These are phyloP conservation scores for Phaeolepiota aurea DNA, from an alignment of 768 basidiomycete genomes.

Conservation along the genomic window DNA sequence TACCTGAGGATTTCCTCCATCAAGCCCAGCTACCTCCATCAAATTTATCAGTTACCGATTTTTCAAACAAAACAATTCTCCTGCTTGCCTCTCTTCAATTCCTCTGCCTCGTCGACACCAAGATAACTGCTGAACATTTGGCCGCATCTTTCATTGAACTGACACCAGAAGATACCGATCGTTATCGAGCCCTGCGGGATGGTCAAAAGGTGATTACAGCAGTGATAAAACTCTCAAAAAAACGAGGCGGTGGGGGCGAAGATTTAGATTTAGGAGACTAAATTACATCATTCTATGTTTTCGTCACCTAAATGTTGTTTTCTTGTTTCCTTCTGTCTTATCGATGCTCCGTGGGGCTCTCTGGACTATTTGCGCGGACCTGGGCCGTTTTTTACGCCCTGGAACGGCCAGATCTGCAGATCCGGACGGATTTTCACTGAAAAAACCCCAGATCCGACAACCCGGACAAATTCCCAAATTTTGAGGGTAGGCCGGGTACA, in stretches of 20 bases:
- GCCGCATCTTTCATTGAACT: neutral
- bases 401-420: neutral
- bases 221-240: neutral
- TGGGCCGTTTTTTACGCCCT: neutral
- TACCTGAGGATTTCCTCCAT: too few species aligned
- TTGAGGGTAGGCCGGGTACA: neutral
- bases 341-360: too few species aligned
- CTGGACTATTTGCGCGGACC: too few species aligned
- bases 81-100: neutral
- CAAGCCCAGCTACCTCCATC: too few species aligned
- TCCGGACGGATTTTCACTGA: neutral
- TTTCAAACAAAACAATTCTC: neutral
- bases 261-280: neutral
- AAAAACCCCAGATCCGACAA: neutral
- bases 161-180: neutral
- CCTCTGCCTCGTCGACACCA: neutral
- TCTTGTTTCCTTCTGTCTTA: too few species aligned
- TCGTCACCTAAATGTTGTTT: too few species aligned
- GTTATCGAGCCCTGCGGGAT: neutral
- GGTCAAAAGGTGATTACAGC: neutral
- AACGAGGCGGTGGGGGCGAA: neutral
- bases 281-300: neutral
- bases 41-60: neutral
- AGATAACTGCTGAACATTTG: neutral
- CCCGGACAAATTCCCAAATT: neutral